Percentiles rank a stretch among this genome's conserved stretches.
phyloP scores from a whole-genome alignment of 345 rosid genomes.

The Rhizophora apiculata region DNA sequence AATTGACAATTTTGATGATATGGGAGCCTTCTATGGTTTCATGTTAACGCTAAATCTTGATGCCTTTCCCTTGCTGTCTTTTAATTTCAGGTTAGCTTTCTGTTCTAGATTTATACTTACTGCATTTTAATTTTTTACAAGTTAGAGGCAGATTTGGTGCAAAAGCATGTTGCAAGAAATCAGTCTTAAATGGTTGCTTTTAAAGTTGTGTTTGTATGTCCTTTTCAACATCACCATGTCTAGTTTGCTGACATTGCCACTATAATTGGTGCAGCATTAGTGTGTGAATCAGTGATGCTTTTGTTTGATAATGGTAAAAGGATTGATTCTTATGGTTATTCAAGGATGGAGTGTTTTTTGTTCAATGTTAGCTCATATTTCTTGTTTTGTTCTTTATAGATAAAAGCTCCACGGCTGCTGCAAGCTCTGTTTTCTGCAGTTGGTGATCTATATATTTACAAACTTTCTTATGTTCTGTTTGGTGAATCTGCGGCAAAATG shows the following conservation, averaged over 20 bases:
- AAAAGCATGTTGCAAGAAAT: not conserved
- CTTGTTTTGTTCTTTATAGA: constrained; percentile 36
- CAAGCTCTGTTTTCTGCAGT: constrained; percentile 80
- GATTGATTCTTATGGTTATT: not conserved
- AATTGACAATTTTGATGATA: not conserved
- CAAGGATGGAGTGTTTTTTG: not conserved
- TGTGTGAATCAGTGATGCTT: constrained; percentile 3
- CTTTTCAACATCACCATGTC: not conserved
- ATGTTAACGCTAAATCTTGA: too few species aligned
- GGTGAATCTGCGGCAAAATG: constrained; percentile 58
- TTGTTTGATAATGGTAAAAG: constrained; percentile 3
- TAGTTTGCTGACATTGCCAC: not conserved
- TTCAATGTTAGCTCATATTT: not conserved
- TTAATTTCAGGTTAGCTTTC: not conserved
- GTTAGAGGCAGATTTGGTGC: not conserved
- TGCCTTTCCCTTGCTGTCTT: too few species aligned
- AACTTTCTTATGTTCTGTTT: constrained; percentile 54
- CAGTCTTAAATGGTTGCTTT: not conserved
- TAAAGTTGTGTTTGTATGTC: not conserved
- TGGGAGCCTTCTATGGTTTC: too few species aligned
- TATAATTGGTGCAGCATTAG: not conserved
- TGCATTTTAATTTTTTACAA: not conserved
- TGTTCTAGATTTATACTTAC: not conserved
- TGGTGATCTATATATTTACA: constrained; percentile 83
- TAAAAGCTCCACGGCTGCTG: constrained; percentile 65